Evolutionary conservation across 2,329 filamentous ascomycete genomes (phyloP), one percentile per base, ranked within the genome.

Genomic region (Amauroascus niger): DNA sequence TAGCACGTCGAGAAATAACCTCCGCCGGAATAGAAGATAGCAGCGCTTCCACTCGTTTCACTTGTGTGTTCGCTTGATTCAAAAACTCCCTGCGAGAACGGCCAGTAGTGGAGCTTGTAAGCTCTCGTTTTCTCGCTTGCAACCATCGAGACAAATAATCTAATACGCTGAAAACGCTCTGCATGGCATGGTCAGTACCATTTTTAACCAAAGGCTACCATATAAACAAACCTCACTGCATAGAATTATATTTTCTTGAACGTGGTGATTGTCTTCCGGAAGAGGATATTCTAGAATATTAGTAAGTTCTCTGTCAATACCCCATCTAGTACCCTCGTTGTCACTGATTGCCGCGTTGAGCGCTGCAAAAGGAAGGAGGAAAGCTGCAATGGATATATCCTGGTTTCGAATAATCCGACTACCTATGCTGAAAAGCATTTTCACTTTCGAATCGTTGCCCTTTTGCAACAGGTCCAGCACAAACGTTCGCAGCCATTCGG

Each of bases 131-230:
- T 67, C 88, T 94, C 52, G 84, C 81, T 62, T 95, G 88, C 22
- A 94, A 74, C 89, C 91, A 98, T 59, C 85, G 80, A 64, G 88
- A 89, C 57, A 91, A 80, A 67, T 98, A 97, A 67, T 98, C 94
- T 0, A 98, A 77, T 3, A 94, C 81, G 45, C 85, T 81, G 67
- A 98, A 98, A 1, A 96, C 84, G 54, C 86, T 88, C 86, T 93
- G 54, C 20, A 32, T 49, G 14, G 14, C 3, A 46, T 40, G 44
- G 40, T 61, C 53, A 50, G 49, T 43, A 18, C 24, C 26, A 50
- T 52, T 35, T 11, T 54, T 53, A 14, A 20, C 18, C 44, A n/a
- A 18, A 32, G 30, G n/a, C 48, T 41, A 22, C 9, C 13, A 16
- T 18, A 6, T 8, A 41, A 44, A 61, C 77, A 72, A 74, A 88